Percentiles rank a stretch among this genome's conserved stretches.
Evolutionary conservation across 2,329 filamentous ascomycete genomes (phyloP).

Genomic region (Calonectria ilicicola): DNA sequence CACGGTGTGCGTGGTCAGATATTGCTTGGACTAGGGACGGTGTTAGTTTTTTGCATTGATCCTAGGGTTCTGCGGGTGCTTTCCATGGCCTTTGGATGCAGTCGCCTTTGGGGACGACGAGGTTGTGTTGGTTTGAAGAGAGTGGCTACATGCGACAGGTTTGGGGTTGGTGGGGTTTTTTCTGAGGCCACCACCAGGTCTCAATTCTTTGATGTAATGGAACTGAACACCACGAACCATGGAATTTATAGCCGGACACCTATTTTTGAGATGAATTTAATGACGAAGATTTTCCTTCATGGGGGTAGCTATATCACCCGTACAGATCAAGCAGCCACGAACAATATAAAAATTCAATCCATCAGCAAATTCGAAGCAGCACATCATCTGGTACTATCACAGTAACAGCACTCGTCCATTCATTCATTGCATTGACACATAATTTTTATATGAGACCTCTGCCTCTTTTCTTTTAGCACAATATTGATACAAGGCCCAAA

Average conservation of each 20-base stretch:
- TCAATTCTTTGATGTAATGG: background rate
- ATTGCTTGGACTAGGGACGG: conserved; percentile 88
- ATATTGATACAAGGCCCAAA: conserved; percentile 46
- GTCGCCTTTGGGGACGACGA: conserved; percentile 35
- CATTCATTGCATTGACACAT: background rate
- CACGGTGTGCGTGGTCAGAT: conserved; percentile 91
- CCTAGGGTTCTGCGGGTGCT: conserved; percentile 1
- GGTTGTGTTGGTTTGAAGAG: conserved; percentile 43
- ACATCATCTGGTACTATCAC: background rate
- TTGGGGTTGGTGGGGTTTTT: conserved; percentile 23
- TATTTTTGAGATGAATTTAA: too few relatives aligned
- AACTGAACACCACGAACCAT: background rate
- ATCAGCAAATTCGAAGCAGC: too few relatives aligned
- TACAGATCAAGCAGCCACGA: background rate
- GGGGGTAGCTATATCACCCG: background rate
- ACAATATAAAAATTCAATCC: background rate
- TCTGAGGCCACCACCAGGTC: conserved; percentile 10
- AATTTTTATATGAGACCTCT: conserved; percentile 3
- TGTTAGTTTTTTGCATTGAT: conserved; percentile 17
- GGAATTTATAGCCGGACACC: background rate
- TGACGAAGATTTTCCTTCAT: background rate
- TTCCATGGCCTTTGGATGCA: conserved; percentile 41
- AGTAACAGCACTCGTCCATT: background rate
- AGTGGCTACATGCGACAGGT: conserved; percentile 25
- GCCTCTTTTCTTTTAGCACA: conserved; percentile 28